Conservation (phyloP, 2,329 filamentous ascomycete genomes). For the Beauveria brongniartii region DNA sequence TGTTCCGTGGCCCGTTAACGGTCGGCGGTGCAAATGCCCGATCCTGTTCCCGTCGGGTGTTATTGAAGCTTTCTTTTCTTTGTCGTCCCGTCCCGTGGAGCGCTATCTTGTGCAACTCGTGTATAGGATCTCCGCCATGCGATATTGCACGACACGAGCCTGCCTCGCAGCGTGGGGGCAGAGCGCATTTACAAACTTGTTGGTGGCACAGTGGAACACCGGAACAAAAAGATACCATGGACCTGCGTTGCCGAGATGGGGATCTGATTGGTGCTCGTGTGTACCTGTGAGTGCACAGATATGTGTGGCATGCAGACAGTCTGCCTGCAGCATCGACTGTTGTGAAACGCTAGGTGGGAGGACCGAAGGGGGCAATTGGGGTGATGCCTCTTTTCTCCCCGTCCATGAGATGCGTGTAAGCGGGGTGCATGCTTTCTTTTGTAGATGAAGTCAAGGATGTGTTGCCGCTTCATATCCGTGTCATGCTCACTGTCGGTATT, state of each 20-base stretch:
- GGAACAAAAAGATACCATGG: neutral
- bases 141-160: neutral
- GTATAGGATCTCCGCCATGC: neutral
- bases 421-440: neutral
- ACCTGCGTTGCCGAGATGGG: neutral
- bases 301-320: neutral
- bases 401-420: neutral
- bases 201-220: neutral
- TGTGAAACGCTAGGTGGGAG: neutral
- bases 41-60: neutral
- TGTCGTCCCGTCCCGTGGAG: neutral
- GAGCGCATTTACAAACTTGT: neutral
- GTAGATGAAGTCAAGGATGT: neutral
- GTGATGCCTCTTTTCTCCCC: constrained; percentile 3
- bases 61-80: neutral
- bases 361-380: neutral
- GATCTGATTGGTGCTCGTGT: neutral
- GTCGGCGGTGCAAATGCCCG: neutral
- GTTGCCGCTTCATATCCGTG: neutral
- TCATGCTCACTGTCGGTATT: neutral
- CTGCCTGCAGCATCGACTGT: neutral
- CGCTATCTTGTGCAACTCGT: neutral
- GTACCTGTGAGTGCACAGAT: neutral
- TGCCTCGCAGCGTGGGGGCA: neutral
- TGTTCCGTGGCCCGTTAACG: neutral